These are phyloP conservation scores for Dittrichia graveolens DNA, from an alignment of 129 eudicot species.

Conservation along the genomic window DNA sequence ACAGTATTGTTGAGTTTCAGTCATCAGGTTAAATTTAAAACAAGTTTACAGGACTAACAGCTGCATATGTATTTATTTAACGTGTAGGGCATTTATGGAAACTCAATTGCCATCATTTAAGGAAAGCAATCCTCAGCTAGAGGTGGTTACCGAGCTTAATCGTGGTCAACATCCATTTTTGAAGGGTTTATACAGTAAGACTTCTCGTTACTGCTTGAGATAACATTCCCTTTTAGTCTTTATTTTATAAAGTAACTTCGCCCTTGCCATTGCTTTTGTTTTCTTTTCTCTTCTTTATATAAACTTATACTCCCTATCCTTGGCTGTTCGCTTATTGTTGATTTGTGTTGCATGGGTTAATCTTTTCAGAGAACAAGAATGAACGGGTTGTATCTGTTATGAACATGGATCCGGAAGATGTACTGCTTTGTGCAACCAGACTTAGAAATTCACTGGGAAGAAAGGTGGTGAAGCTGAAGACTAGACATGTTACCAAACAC, in stretches of 20 bases:
- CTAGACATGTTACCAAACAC: constrained; percentile 81
- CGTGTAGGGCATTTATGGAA: constrained; percentile 85
- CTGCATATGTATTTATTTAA: not conserved
- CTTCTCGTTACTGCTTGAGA: constrained; percentile 20
- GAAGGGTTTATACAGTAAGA: constrained; percentile 80
- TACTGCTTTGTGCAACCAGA: constrained; percentile 67
- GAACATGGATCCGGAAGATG: constrained; percentile 75
- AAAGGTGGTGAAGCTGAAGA: constrained; percentile 91
- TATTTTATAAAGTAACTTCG: constrained; percentile 1
- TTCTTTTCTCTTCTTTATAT: not conserved
- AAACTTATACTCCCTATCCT: not conserved
- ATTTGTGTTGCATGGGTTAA: constrained; percentile 13
- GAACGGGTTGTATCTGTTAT: constrained; percentile 81
- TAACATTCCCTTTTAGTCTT: not conserved
- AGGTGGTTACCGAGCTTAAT: constrained; percentile 78
- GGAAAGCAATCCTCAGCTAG: constrained; percentile 87
- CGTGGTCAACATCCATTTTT: constrained; percentile 96
- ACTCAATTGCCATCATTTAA: constrained; percentile 62
- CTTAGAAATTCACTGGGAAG: constrained; percentile 86
- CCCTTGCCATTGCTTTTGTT: not conserved
- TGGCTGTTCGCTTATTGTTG: not conserved
- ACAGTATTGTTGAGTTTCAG: not conserved
- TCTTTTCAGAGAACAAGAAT: constrained; percentile 68
- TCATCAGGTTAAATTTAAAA: constrained; percentile 4
- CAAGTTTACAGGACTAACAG: constrained; percentile 15